Evolutionary conservation across 2,329 filamentous ascomycete genomes (phyloP).

Genomic region (Daldinia sp.): DNA sequence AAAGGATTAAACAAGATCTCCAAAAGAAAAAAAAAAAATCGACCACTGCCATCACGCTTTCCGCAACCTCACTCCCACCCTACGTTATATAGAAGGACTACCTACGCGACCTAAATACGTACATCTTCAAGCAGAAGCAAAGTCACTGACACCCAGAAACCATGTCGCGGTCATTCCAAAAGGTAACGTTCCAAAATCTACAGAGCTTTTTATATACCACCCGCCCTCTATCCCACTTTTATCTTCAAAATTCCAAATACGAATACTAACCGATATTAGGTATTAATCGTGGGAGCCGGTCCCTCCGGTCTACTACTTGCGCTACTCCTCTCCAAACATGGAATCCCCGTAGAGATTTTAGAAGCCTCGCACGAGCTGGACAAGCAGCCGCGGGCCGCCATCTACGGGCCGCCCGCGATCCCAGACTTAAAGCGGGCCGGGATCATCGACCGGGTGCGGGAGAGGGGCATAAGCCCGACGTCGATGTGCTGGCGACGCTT

Average conservation of each 20-base stretch:
- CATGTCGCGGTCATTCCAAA: constrained; percentile 49
- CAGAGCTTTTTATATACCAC: neutral
- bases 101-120: neutral
- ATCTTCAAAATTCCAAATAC: constrained; percentile 2
- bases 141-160: constrained; percentile 17
- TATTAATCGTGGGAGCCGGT: constrained; percentile 63
- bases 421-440: constrained; percentile 70
- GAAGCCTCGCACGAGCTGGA: constrained; percentile 68
- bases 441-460: constrained; percentile 59
- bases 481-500: constrained; percentile 57
- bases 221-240: constrained; percentile 1
- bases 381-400: constrained; percentile 70
- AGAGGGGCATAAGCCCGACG: constrained; percentile 55
- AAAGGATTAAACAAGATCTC: constrained; percentile 19
- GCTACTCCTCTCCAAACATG: constrained; percentile 65
- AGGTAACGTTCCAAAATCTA: constrained; percentile 34
- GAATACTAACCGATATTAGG: constrained; percentile 43
- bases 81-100: constrained; percentile 12
- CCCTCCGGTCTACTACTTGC: constrained; percentile 63
- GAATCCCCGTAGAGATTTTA: constrained; percentile 65
- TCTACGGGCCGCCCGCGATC: constrained; percentile 70
- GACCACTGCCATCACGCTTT: constrained; percentile 8
- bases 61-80: constrained; percentile 16
- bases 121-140: neutral
- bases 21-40: constrained; percentile 13